Evolutionary conservation across 345 rosid species (phyloP).

Genomic region (Orychophragmus violaceus): DNA sequence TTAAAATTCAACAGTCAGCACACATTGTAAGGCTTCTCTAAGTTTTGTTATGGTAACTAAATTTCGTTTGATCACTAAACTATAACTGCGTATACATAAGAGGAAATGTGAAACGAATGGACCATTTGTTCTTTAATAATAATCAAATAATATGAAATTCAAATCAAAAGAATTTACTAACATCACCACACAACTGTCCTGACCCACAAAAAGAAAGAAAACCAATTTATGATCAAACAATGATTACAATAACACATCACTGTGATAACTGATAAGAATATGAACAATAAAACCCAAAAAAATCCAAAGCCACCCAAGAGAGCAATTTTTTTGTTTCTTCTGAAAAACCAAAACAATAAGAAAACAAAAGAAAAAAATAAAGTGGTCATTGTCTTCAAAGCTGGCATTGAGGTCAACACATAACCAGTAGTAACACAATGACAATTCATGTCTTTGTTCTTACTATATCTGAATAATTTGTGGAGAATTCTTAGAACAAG

Average conservation of each 20-base stretch:
- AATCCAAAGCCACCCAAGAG: slow-evolving; percentile 18
- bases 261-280: neutral
- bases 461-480: neutral
- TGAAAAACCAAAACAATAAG: slow-evolving; percentile 5
- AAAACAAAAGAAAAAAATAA: neutral
- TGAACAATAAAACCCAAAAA: slow-evolving; percentile 12
- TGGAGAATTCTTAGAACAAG: slow-evolving; percentile 44
- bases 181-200: slow-evolving; percentile 21
- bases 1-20: neutral
- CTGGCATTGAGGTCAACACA: slow-evolving; percentile 13
- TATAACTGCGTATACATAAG: neutral
- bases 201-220: neutral
- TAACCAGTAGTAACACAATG: neutral
- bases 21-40: neutral
- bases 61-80: neutral
- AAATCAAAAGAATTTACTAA: slow-evolving; percentile 26
- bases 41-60: neutral
- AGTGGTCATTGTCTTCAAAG: slow-evolving; percentile 12
- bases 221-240: slow-evolving; percentile 1
- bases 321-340: neutral
- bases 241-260: slow-evolving; percentile 15
- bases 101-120: neutral
- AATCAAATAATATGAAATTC: slow-evolving; percentile 3
- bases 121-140: neutral
- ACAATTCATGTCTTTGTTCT: slow-evolving; percentile 7